These are phyloP conservation scores for Trichocladium uniseriatum DNA, from an alignment of 495 filamentous ascomycete species.

Conservation along the genomic window DNA sequence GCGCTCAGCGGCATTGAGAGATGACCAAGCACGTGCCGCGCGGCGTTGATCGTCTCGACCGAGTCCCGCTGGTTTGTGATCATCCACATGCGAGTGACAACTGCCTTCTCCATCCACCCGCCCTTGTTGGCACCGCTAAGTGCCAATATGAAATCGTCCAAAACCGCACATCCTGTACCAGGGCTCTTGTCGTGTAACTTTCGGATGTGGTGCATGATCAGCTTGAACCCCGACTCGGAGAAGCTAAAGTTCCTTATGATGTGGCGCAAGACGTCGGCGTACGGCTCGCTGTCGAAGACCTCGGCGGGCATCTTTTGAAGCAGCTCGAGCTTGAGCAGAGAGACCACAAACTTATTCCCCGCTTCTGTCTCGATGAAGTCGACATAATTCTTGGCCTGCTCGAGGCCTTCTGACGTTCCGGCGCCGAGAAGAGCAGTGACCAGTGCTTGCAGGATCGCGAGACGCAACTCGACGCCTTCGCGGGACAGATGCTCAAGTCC, in stretches of 20 bases:
- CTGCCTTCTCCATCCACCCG: constrained; percentile 53
- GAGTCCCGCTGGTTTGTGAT: constrained; percentile 32
- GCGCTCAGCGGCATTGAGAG: constrained; percentile 34
- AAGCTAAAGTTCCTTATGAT: constrained; percentile 50
- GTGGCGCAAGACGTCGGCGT: constrained; percentile 40
- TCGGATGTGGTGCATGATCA: constrained; percentile 60
- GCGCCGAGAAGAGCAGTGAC: constrained; percentile 46
- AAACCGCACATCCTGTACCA: constrained; percentile 40
- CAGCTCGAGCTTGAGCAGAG: constrained; percentile 60
- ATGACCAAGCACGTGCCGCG: constrained; percentile 14
- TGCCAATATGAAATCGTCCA: constrained; percentile 51
- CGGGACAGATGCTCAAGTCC: constrained; percentile 47
- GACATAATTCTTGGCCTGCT: constrained; percentile 49
- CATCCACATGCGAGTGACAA: constrained; percentile 56
- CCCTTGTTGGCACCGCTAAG: constrained; percentile 35
- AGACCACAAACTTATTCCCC: constrained; percentile 53
- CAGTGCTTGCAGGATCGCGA: constrained; percentile 55
- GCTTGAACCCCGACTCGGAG: constrained; percentile 55
- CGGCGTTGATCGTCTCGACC: constrained; percentile 14
- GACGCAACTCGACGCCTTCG: constrained; percentile 52
- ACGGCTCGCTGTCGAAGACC: constrained; percentile 40
- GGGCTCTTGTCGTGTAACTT: constrained; percentile 50
- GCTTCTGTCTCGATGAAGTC: constrained; percentile 51
- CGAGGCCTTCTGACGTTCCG: constrained; percentile 34
- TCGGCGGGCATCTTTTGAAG: constrained; percentile 38